phyloP scores from a whole-genome alignment of 139 green algal genomes.

The Chlamydomonas applanata region DNA sequence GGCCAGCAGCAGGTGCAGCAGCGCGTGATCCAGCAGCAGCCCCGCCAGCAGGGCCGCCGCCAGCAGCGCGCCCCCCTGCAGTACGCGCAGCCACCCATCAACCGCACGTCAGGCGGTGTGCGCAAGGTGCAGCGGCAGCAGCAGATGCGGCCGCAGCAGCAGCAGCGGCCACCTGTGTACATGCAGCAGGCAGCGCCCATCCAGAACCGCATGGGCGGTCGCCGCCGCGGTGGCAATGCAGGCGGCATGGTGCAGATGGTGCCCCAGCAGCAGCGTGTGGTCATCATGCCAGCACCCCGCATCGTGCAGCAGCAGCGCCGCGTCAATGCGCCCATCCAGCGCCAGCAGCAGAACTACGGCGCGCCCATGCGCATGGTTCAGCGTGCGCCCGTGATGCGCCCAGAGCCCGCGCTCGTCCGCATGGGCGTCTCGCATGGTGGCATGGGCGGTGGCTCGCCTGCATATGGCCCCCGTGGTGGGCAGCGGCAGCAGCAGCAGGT shows the following conservation, averaged over 20 bases:
- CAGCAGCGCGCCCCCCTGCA: background rate
- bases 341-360: background rate
- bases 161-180: background rate
- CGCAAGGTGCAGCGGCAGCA: slow-evolving; percentile 12
- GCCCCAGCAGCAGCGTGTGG: slow-evolving; percentile 6
- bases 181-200: background rate
- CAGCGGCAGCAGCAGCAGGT: background rate
- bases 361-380: background rate
- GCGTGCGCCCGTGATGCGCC: background rate
- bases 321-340: background rate
- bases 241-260: slow-evolving; percentile 2
- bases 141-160: slow-evolving; percentile 8
- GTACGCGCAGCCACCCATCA: background rate
- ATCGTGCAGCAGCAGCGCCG: slow-evolving; percentile 8
- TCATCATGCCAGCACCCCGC: slow-evolving; percentile 7
- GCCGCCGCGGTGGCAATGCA: background rate
- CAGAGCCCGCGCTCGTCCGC: slow-evolving; percentile 9
- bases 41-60: background rate
- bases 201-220: too few relatives aligned
- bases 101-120: background rate
- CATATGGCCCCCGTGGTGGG: background rate
- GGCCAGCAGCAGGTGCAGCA: background rate
- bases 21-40: background rate
- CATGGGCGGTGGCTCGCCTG: background rate
- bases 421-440: background rate